Evolutionary conservation across 2,329 filamentous ascomycete genomes (phyloP).

Genomic region (Fusarium bactridioides): DNA sequence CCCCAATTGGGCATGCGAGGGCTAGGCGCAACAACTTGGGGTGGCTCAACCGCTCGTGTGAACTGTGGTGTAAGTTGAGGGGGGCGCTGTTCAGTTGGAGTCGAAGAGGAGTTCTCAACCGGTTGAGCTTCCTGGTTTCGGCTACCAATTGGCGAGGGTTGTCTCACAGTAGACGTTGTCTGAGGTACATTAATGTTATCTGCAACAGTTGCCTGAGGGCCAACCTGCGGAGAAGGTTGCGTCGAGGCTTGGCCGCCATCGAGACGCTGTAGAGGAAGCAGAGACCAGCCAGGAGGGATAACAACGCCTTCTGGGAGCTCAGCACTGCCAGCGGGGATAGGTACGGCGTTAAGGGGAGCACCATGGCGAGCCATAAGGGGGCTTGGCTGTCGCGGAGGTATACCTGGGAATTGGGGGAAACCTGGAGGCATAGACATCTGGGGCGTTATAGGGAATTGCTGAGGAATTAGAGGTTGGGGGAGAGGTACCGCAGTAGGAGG

Average conservation of each 20-base stretch:
- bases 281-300: slow-evolving; percentile 70
- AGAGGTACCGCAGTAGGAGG: slow-evolving; percentile 12
- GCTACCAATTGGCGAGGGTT: slow-evolving; percentile 22
- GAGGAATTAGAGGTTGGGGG: slow-evolving; percentile 20
- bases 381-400: slow-evolving; percentile 49
- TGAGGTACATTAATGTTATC: slow-evolving; percentile 23
- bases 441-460: slow-evolving; percentile 22
- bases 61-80: slow-evolving; percentile 23
- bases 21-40: slow-evolving; percentile 56
- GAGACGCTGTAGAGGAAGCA: slow-evolving; percentile 67
- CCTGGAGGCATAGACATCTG: slow-evolving; percentile 26
- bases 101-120: background rate
- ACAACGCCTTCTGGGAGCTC: slow-evolving; percentile 71
- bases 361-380: slow-evolving; percentile 59
- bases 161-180: slow-evolving; percentile 17
- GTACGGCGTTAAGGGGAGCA: slow-evolving; percentile 52
- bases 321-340: slow-evolving; percentile 67
- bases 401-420: slow-evolving; percentile 34
- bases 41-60: slow-evolving; percentile 32
- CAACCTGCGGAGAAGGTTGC: slow-evolving; percentile 37
- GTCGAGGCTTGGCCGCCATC: slow-evolving; percentile 46
- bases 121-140: slow-evolving; percentile 25
- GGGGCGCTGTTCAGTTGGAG: slow-evolving; percentile 16
- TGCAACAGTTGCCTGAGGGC: slow-evolving; percentile 19
- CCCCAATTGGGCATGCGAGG: slow-evolving; percentile 61